Percentiles rank a stretch among this genome's conserved stretches.
Evolutionary conservation across 495 filamentous ascomycete species (phyloP).

Genomic region (Daldinia caldariorum): DNA sequence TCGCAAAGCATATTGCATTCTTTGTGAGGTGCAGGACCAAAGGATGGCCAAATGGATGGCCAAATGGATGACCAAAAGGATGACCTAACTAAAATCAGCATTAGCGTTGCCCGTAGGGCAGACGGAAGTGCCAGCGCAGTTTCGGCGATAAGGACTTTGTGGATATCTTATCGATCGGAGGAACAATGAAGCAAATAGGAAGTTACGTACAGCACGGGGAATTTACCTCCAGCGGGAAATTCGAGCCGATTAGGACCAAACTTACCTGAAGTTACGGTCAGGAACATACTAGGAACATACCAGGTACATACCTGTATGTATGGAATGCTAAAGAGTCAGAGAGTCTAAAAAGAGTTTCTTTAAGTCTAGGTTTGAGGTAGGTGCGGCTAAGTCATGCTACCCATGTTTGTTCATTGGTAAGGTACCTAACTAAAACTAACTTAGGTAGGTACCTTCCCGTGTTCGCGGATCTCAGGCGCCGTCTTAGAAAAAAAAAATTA

Average conservation of each 20-base stretch:
- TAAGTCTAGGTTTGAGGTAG: no score
- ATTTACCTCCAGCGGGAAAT: constrained; percentile 37
- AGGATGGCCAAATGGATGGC: no score
- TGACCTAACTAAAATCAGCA: constrained; percentile 1
- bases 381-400: constrained; percentile 38
- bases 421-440: no score
- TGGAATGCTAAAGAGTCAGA: no score
- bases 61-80: no score
- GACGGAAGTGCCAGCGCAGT: background rate
- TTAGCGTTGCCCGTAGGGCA: constrained; percentile 10
- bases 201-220: constrained; percentile 25
- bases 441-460: no score
- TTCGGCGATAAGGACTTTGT: background rate
- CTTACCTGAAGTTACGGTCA: constrained; percentile 4
- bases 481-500: constrained; percentile 36
- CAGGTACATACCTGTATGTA: no score
- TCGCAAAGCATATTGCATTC: background rate
- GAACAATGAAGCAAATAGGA: constrained; percentile 32
- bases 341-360: no score
- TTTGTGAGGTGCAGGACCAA: constrained; percentile 6
- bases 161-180: constrained; percentile 15
- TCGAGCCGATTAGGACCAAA: constrained; percentile 10
- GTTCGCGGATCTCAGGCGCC: constrained; percentile 24
- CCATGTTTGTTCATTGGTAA: constrained; percentile 15
- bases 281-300: no score